These are phyloP conservation scores for Marsdenia floribunda DNA, from an alignment of 257 asterid genomes.

Conservation along the genomic window DNA sequence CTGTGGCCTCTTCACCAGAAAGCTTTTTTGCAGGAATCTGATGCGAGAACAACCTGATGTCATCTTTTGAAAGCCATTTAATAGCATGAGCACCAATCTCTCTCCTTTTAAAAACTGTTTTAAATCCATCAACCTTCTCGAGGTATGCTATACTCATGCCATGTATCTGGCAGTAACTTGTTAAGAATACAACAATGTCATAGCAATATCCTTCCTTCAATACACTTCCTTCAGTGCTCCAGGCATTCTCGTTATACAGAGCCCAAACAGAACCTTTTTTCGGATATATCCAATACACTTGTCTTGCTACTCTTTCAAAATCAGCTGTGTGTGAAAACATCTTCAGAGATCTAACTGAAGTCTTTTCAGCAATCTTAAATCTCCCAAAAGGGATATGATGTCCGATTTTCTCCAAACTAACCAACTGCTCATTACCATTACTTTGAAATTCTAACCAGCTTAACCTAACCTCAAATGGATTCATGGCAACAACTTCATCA, in stretches of 20 bases:
- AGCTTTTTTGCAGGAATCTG: slow-evolving; percentile 80
- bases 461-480: slow-evolving; percentile 64
- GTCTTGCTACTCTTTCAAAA: slow-evolving; percentile 70
- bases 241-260: slow-evolving; percentile 25
- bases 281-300: slow-evolving; percentile 62
- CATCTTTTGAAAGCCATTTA: slow-evolving; percentile 37
- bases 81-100: slow-evolving; percentile 61
- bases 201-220: slow-evolving; percentile 29
- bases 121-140: slow-evolving; percentile 64
- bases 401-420: slow-evolving; percentile 39
- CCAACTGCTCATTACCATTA: slow-evolving; percentile 33
- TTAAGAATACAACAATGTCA: slow-evolving; percentile 51
- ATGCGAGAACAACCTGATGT: slow-evolving; percentile 56
- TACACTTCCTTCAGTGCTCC: slow-evolving; percentile 24
- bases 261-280: slow-evolving; percentile 93
- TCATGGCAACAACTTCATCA: slow-evolving; percentile 48
- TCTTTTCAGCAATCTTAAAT: slow-evolving; percentile 50
- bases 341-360: slow-evolving; percentile 44
- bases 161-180: slow-evolving; percentile 51
- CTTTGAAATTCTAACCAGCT: slow-evolving; percentile 55
- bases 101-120: slow-evolving; percentile 64
- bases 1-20: slow-evolving; percentile 54
- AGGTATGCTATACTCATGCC: slow-evolving; percentile 75
- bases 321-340: slow-evolving; percentile 65
- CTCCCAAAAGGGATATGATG: slow-evolving; percentile 62